Evolutionary conservation across 2,329 filamentous ascomycete species (phyloP), one percentile per base, ranked within the genome.

Genomic region (Diaporthe citrichinensis): DNA sequence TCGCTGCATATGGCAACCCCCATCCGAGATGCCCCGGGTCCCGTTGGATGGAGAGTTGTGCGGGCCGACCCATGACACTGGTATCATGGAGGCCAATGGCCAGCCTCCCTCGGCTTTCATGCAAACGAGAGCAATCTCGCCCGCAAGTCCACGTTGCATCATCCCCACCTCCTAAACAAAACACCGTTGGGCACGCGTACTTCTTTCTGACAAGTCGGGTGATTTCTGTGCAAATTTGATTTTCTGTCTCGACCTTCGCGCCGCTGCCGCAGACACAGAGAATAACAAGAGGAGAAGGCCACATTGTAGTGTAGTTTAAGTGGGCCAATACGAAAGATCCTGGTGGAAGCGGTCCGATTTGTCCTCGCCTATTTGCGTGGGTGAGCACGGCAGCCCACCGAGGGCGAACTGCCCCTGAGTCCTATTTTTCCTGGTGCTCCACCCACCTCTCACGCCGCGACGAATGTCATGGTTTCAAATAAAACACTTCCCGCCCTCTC

Each of bases 61-160:
- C 65, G 65, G 65, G 65, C 65, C 65, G 65, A 69, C 49, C 65
- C 65, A 55, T n/a, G 46, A 14, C 34, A 25, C 4, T 69, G 65
- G 65, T 69, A 69, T 55, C 49, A 69, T 31, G 31, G 49, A 69
- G 65, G 65, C 65, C 65, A 69, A 69, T 69, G 65, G 25, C 49
- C 65, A 41, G 31, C 34, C 65, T n/a, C 15, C 34, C 14, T 69
- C 65, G 65, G 34, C 12, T 69, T 31, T 41, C 4, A 12, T 14
- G 65, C 65, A 55, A 31, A 28, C 31, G 65, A 69, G 65, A 31
- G 34, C 65, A 69, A 69, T 69, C 65, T 69, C 65, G 65, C 65
- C 34, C 49, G 31, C 34, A 12, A 69, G 65, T 39, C 65, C 65
- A 69, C 49, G 65, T 69, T 41, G 65, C 65, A 69, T 69, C 36